Evolutionary conservation across 805 yeast genomes (phyloP).

Genomic region (Lipomyces kockii): DNA sequence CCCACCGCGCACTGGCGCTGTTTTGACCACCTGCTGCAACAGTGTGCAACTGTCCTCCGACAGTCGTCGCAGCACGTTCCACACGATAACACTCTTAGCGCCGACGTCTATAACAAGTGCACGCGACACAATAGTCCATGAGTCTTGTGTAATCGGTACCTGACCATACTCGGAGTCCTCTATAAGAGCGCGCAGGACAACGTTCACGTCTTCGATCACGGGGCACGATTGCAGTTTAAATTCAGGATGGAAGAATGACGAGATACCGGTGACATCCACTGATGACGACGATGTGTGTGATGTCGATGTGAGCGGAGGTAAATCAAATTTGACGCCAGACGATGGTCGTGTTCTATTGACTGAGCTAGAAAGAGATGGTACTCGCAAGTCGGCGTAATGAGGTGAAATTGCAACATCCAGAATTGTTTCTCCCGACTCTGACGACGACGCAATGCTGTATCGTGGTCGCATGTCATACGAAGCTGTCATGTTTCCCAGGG

Average conservation of each 20-base stretch:
- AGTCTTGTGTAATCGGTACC: background rate
- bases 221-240: background rate
- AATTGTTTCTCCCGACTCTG: background rate
- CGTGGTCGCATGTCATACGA: background rate
- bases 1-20: background rate
- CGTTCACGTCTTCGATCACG: background rate
- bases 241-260: background rate
- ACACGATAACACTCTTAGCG: background rate
- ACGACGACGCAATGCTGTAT: background rate
- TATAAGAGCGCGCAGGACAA: background rate
- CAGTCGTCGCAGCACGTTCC: background rate
- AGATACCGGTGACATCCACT: background rate
- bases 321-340: background rate
- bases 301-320: background rate
- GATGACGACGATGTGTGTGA: background rate
- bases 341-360: background rate
- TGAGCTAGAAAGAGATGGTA: background rate
- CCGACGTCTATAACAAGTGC: conserved; percentile 1
- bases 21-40: background rate
- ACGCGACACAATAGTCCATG: background rate
- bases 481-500: background rate
- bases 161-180: background rate
- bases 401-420: background rate
- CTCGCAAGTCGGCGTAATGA: background rate
- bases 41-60: background rate